Conservation (phyloP, 352 stramenopile genomes). For the Nothophytophthora sp. region DNA sequence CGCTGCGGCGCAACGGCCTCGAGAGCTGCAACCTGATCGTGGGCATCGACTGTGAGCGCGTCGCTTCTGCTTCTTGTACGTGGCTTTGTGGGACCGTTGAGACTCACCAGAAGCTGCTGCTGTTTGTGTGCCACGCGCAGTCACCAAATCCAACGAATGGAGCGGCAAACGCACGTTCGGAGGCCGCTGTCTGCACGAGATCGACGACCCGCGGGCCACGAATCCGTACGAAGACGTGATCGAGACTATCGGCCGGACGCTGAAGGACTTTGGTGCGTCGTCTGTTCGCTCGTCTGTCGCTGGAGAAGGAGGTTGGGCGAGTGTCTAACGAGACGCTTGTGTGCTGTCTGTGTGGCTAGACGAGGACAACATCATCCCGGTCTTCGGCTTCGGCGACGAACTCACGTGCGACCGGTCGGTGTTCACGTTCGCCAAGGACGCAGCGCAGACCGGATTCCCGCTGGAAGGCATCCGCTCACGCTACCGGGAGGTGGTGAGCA, state of each 20-base stretch:
- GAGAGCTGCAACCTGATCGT: conserved; percentile 88
- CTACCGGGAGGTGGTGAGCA: conserved; percentile 70
- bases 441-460: conserved; percentile 45
- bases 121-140: conserved; percentile 27
- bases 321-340: conserved; percentile 5
- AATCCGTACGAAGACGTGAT: conserved; percentile 90
- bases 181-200: conserved; percentile 68
- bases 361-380: conserved; percentile 84
- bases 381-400: conserved; percentile 85
- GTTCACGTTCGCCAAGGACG: conserved; percentile 62
- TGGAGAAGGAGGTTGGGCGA: background rate
- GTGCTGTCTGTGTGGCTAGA: conserved; percentile 42
- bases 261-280: conserved; percentile 69
- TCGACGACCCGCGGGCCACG: conserved; percentile 33
- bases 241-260: conserved; percentile 71
- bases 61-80: conserved; percentile 6
- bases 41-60: conserved; percentile 86
- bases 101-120: background rate
- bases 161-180: conserved; percentile 84
- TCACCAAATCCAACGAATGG: conserved; percentile 91
- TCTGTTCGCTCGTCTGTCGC: background rate
- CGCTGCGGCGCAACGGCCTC: conserved; percentile 71
- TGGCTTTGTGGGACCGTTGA: background rate
- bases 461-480: conserved; percentile 66
- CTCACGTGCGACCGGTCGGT: conserved; percentile 78